Conservation (phyloP, 805 yeast genomes). For the Saccharomyces eubayanus region DNA sequence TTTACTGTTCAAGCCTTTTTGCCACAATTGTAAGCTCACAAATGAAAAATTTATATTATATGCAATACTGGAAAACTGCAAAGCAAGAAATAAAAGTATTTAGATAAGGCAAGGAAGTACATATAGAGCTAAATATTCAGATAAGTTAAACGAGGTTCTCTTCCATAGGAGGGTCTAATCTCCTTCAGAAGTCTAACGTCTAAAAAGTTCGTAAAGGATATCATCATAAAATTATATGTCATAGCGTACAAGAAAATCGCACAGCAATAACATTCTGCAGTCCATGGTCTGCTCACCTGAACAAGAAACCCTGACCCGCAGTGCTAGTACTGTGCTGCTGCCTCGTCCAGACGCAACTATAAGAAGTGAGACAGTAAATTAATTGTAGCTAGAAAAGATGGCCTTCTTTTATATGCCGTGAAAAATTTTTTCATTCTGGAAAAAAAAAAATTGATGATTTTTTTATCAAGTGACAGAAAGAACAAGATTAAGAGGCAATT, state of each 20-base stretch:
- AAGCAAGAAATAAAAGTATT: conserved; percentile 2
- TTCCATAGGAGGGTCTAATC: conserved; percentile 16
- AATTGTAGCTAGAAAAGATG: neutral
- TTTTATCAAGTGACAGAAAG: neutral
- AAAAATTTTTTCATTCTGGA: neutral
- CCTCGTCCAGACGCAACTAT: neutral
- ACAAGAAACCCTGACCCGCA: neutral
- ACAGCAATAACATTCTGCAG: neutral
- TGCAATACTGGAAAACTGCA: neutral
- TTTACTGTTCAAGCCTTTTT: neutral
- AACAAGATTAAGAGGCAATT: neutral
- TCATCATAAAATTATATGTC: neutral
- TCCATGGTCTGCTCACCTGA: neutral
- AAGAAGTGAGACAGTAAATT: neutral
- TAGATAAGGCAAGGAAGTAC: conserved; percentile 10
- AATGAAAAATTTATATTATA: conserved; percentile 2
- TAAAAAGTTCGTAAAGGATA: conserved; percentile 10
- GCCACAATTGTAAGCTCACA: neutral
- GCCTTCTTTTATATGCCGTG: neutral
- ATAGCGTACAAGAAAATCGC: neutral
- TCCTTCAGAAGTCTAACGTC: conserved; percentile 35
- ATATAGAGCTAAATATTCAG: neutral
- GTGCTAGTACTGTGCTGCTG: neutral
- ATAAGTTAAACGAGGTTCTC: conserved; percentile 12
- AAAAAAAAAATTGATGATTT: neutral